Evolutionary conservation across 495 filamentous ascomycete species (phyloP).

Genomic region (Collariella sp.): DNA sequence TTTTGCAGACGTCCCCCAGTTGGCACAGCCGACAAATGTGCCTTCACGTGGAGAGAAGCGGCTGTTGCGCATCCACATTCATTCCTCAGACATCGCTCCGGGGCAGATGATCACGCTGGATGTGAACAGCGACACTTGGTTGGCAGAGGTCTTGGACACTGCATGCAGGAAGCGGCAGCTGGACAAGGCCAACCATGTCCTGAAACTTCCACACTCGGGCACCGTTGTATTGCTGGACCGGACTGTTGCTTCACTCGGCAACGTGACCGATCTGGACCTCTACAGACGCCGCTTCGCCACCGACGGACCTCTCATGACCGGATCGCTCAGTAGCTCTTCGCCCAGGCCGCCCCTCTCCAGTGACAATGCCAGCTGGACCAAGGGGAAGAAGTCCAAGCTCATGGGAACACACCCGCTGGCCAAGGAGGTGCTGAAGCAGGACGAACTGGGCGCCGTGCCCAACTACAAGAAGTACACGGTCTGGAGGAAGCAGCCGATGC

Average conservation of each 20-base stretch:
- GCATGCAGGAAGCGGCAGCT: slow-evolving; percentile 82
- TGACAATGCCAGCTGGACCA: slow-evolving; percentile 47
- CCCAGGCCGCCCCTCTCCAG: slow-evolving; percentile 69
- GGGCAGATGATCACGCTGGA: slow-evolving; percentile 65
- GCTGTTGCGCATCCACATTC: slow-evolving; percentile 66
- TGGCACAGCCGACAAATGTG: slow-evolving; percentile 55
- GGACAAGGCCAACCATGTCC: slow-evolving; percentile 80
- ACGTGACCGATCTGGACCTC: slow-evolving; percentile 76
- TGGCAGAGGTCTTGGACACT: slow-evolving; percentile 86
- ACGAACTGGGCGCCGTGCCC: slow-evolving; percentile 53
- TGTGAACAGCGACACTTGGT: slow-evolving; percentile 86
- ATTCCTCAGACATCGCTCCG: slow-evolving; percentile 59
- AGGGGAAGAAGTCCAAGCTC: slow-evolving; percentile 57
- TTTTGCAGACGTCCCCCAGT: slow-evolving; percentile 56
- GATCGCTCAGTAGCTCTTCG: slow-evolving; percentile 70
- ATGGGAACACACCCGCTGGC: slow-evolving; percentile 67
- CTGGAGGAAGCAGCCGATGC: slow-evolving; percentile 88
- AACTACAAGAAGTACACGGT: slow-evolving; percentile 84
- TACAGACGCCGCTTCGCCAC: slow-evolving; percentile 76
- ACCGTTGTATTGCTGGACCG: slow-evolving; percentile 76
- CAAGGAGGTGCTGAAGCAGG: slow-evolving; percentile 56
- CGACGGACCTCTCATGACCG: slow-evolving; percentile 65
- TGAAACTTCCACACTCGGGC: slow-evolving; percentile 77
- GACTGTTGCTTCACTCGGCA: slow-evolving; percentile 80
- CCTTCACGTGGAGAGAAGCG: slow-evolving; percentile 62